Base-by-base conservation (phyloP, 2,329 filamentous ascomycete species). In the Colletotrichum endophyticum region DNA sequence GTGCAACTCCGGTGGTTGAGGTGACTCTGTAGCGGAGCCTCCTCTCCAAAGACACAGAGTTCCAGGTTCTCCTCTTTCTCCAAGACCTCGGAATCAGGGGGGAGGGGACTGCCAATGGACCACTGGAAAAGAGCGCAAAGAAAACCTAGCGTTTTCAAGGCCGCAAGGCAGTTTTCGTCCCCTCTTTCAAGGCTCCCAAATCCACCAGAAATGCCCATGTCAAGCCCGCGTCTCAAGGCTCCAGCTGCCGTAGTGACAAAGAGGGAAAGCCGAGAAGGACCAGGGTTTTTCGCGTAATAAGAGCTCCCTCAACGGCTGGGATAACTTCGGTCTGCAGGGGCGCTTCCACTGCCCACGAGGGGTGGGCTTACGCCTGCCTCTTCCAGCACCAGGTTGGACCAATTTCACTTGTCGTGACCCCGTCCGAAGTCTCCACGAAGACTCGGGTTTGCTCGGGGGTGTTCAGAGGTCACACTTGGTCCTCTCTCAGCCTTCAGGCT, bases 41-140 rank as follows among this genome's bases (percentile, higher is more conserved):
- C 36, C 34, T 53, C 53, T 28, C 53, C 53, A 57, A 57, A 19
- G 57, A 44, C 30, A 27, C 19, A 19, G 5, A 6, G 22, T 34
- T 57, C 70, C 36, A 39, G 63, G 73, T 68, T 75, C 63, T 75
- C 69, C 70, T 75, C 73, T 66, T 73, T 57, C 63, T 59, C 72
- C 66, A 59, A 56, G 64, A 56, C 64, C 13, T 66, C 28, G 30
- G 30, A 36, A 36, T 32, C 22, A 44, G 66, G 66, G 56, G 44
- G 28, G 64, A 49, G 28, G 59, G 16, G 28, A 28, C 25, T 34
- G 57, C 68, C 61, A 66, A 49, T 61, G 36, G 32, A 32, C n/a
- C 28, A 32, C 19, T 34, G 28, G n/a, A 72, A 34, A 66, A 28
- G 19, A 68, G 16, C 5, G 70, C 9, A 44, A 44, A 44, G 39